phyloP scores from a whole-genome alignment of 2,329 filamentous ascomycete species.

The Escovopsis sp. region DNA sequence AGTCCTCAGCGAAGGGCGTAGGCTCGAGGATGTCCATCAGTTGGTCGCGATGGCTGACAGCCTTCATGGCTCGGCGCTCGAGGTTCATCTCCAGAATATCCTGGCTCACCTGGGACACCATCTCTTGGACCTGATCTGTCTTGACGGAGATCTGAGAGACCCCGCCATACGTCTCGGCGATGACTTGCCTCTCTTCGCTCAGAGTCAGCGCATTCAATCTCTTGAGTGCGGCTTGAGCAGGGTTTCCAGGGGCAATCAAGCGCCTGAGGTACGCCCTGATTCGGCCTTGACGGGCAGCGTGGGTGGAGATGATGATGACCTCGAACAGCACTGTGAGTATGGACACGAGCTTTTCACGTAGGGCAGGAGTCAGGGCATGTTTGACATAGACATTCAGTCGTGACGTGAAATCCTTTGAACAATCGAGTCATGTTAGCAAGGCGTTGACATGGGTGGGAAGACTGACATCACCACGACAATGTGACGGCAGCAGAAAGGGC shows the following conservation, averaged over 20 bases:
- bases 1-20: conserved; percentile 28
- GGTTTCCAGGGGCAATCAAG: conserved; percentile 24
- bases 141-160: conserved; percentile 22
- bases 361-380: conserved; percentile 21
- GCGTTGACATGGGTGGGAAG: neutral
- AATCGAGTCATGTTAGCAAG: neutral
- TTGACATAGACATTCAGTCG: conserved; percentile 27
- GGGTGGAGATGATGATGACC: conserved; percentile 28
- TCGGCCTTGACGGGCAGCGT: conserved; percentile 26
- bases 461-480: neutral
- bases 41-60: conserved; percentile 20
- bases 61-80: conserved; percentile 20
- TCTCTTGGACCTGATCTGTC: conserved; percentile 20
- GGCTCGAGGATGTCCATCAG: conserved; percentile 26
- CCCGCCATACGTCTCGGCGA: conserved; percentile 28
- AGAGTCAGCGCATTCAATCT: conserved; percentile 26
- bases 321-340: conserved; percentile 30
- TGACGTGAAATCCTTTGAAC: conserved; percentile 26
- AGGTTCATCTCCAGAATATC: conserved; percentile 19
- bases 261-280: conserved; percentile 26
- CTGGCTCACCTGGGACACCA: conserved; percentile 21
- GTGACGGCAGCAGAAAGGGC: too few species aligned
- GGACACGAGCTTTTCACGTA: conserved; percentile 24
- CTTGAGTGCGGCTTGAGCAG: conserved; percentile 24
- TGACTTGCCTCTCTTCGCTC: conserved; percentile 27